Evolutionary conservation across 805 yeast species (phyloP), one percentile per base, ranked within the genome.

Genomic region (Torulaspora indica): DNA sequence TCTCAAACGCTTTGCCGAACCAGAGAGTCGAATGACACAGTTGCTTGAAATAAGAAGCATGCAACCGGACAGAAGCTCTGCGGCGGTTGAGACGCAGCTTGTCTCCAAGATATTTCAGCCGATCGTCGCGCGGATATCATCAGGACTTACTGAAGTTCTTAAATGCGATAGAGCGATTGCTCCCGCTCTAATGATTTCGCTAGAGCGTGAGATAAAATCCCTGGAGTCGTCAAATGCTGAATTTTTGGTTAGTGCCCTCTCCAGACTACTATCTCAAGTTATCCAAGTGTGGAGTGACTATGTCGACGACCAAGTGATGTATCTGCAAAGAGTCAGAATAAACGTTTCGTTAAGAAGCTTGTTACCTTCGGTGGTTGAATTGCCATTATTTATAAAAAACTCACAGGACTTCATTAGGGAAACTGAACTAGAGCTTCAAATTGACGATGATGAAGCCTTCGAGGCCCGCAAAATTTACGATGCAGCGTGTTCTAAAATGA

Each of bases 221-320:
- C 57, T 71, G 14, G 73, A 73, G 8, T 65, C 76, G 7, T 69
- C 82, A 1, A 76, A 78, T 58, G 89, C 82, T 56, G 95, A 85
- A 50, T 86, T 74, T 53, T 65, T 75, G 15, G 67, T 76, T 46
- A 70, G 73, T 31, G 68, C 74, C 41, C 68, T 82, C 48, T 70
- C 69, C 25, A 77, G 76, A 47, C 51, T 80, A 4, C 64, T 69
- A n/a, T 78, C 78, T 23, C 76, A 75, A 57, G 67, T 79, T 35
- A 66, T 65, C 32, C 64, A 63, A 28, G 68, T 70, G 13, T 87
- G 95, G 95, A 65, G 66, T 14, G 76, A 75, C 48, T 78, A 76
- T 49, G 63, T 82, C 18, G 76, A 74, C 13, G 66, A 64, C n/a
- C 87, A 85, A 58, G 63, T 76, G 5, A 64, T 70, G 24, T 50